phyloP scores from a whole-genome alignment of 192 early-diverging fungal genomes.

The Podila horticola region DNA sequence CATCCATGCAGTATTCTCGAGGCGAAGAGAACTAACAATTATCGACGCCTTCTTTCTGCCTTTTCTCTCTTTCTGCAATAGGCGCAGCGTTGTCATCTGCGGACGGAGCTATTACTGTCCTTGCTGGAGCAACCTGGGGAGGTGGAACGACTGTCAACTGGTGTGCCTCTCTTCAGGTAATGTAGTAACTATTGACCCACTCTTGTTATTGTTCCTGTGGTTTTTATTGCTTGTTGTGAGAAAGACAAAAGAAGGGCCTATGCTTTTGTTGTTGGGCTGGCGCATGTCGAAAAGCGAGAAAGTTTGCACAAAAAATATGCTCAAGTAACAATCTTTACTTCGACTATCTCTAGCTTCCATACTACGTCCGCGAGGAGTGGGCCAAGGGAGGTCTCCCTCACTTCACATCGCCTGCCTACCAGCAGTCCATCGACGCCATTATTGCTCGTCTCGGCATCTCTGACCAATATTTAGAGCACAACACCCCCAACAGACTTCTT shows the following conservation, averaged over 20 bases:
- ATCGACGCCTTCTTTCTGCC: background rate
- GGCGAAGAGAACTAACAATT: no score
- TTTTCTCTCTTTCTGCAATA: background rate
- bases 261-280: no score
- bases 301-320: background rate
- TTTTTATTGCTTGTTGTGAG: background rate
- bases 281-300: no score
- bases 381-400: constrained; percentile 67
- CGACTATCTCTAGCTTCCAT: constrained; percentile 54
- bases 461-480: constrained; percentile 66
- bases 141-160: constrained; percentile 83
- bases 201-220: background rate
- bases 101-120: constrained; percentile 64
- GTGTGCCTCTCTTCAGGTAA: constrained; percentile 65
- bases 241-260: no score
- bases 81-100: constrained; percentile 55
- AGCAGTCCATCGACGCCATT: constrained; percentile 65
- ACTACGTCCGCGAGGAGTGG: constrained; percentile 81
- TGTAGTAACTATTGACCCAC: background rate
- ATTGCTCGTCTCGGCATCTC: constrained; percentile 65
- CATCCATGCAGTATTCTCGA: no score
- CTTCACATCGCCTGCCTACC: constrained; percentile 62
- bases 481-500: constrained; percentile 68
- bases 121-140: constrained; percentile 76
- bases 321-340: constrained; percentile 18